These are phyloP conservation scores for Penicillium parvum DNA, from an alignment of 495 filamentous ascomycete genomes.

Conservation along the genomic window DNA sequence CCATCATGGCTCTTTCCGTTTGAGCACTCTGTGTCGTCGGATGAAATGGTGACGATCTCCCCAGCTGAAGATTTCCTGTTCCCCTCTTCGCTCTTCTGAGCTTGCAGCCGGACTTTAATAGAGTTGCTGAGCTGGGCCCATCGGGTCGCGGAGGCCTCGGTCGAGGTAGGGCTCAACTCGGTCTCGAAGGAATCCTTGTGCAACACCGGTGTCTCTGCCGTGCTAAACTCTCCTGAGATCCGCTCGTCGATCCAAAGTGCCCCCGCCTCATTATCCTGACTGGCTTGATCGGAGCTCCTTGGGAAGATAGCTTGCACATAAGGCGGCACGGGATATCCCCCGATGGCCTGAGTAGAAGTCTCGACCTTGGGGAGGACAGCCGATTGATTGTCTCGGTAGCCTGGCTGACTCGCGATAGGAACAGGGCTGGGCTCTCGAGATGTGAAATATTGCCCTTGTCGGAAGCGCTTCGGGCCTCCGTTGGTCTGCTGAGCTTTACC, in stretches of 20 bases:
- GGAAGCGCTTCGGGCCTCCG: no score
- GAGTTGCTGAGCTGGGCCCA: slow-evolving; percentile 7
- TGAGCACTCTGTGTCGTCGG: no score
- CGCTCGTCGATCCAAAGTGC: not conserved
- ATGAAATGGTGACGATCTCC: no score
- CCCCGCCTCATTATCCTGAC: not conserved
- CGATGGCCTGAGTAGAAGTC: not conserved
- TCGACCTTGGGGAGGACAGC: not conserved
- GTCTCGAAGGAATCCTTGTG: slow-evolving; percentile 1
- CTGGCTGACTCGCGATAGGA: not conserved
- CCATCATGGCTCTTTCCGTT: slow-evolving; percentile 1
- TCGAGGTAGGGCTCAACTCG: slow-evolving; percentile 1
- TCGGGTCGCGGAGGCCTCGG: not conserved
- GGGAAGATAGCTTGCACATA: slow-evolving; percentile 3
- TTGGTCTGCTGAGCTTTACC: no score
- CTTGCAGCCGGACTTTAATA: not conserved
- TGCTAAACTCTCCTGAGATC: not conserved
- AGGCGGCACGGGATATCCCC: slow-evolving; percentile 1
- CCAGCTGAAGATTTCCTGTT: no score
- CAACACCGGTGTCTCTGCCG: slow-evolving; percentile 6
- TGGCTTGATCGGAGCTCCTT: slow-evolving; percentile 5
- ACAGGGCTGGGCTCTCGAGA: not conserved
- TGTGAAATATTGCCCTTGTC: no score
- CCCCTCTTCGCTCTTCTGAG: not conserved
- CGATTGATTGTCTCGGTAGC: not conserved